Base-by-base conservation (phyloP, 208 protist genomes). In the Lotmaria passim region DNA sequence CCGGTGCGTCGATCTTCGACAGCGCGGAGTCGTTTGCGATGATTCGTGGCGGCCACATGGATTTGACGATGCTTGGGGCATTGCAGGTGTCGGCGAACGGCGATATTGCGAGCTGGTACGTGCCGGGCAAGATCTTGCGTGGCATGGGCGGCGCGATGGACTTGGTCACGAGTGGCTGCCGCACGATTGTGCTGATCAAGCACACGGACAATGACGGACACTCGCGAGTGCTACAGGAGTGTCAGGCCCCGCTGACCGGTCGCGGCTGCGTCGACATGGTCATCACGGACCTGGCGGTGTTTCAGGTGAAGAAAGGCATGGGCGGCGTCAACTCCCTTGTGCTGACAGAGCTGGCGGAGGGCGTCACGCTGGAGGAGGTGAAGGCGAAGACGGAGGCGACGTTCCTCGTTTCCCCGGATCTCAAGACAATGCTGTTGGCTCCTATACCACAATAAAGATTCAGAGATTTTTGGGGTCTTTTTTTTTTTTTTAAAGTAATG, bases 141-240 rank as follows among this genome's bases (percentile, higher is more conserved):
- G 97, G 97, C 30, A 98, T 98, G 93, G 97, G 95, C 55, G 97
- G 97, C 30, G 97, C 90, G 6, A 98, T 98, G 94, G 95, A 98
- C 53, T 75, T 98, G 7, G 90, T 98, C 28, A 74, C 79, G 57
- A 85, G 69, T 47, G 86, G 87, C 3, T 92, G 86, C 23, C 52
- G 81, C 26, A 95, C 98, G 2, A 83, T 99, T 3, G 91, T 98
- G 15, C 96, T 96, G 11, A 98, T 98, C 86, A 93, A 98, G 68
- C 97, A 99, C 78, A 90, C 59, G 17, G 88, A 93, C 41, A 96
- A 94, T 69, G 72, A 81, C 24, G 95, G 95, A 0, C 69, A 66
- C 26, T 78, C 76, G 33, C 97, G 98, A 70, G 86, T 98, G 24
- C 57, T 98, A 21, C 51, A 91, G 23, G 36, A 69, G 3, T 98